A percentile compares a stretch with the other conserved stretches of the same genome.
phyloP scores from a whole-genome alignment of 1,284 basidiomycete species.

The Hemileccinum hortonii region DNA sequence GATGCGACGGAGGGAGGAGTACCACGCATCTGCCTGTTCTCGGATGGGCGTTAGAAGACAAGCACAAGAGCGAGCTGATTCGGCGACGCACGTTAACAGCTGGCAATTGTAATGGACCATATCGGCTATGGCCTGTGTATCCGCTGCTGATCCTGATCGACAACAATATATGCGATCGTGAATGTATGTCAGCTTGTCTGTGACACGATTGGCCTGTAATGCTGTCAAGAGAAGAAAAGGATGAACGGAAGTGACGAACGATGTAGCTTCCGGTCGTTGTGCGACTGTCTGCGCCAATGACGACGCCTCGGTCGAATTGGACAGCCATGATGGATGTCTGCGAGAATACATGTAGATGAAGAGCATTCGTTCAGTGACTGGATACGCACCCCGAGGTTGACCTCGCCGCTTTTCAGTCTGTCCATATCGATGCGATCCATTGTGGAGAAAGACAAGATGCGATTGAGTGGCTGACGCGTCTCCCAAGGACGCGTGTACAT shows the following conservation, averaged over 20 bases:
- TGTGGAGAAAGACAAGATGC: conserved; percentile 1
- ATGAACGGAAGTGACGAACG: conserved; percentile 45
- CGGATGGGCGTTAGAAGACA: conserved; percentile 7
- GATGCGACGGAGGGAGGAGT: conserved; percentile 76
- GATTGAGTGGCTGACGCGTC: conserved; percentile 59
- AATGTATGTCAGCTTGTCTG: conserved; percentile 96
- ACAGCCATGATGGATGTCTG: conserved; percentile 99
- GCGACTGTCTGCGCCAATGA: conserved; percentile 95
- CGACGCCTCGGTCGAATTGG: conserved; percentile 91
- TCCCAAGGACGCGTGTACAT: conserved; percentile 26
- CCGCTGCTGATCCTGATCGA: conserved; percentile 96
- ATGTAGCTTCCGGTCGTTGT: conserved; percentile 98
- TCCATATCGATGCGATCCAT: conserved; percentile 76
- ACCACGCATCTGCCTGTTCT: conserved; percentile 64
- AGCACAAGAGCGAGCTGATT: background rate
- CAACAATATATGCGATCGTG: conserved; percentile 99
- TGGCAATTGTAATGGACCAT: conserved; percentile 87
- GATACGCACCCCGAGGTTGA: conserved; percentile 85
- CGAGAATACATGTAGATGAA: conserved; percentile 4
- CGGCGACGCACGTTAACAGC: conserved; percentile 64
- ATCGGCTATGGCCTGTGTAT: conserved; percentile 97
- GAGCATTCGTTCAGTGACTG: background rate
- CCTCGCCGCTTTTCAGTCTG: conserved; percentile 86
- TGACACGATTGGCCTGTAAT: conserved; percentile 90
- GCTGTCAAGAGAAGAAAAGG: background rate